Evolutionary conservation across 345 rosid species (phyloP), one percentile per base, ranked within the genome.

Genomic region (Isatis tinctoria): DNA sequence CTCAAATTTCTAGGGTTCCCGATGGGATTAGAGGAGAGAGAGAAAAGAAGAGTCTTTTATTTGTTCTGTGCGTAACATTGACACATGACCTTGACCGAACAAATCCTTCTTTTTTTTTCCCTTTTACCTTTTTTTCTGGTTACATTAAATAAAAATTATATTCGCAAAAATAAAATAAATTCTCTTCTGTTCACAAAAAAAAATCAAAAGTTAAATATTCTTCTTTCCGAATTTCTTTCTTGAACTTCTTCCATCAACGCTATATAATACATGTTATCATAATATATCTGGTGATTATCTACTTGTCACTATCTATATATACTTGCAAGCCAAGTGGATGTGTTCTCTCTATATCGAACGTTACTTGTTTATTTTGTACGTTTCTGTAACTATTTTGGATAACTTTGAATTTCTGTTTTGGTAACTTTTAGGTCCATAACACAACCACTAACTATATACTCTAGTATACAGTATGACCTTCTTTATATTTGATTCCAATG

Each of bases 61-160:
- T 59, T 67, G 32, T 41, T 54, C 72, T 74, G 47, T 71, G 77
- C 63, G 47, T 77, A 64, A 56, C 56, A 71, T 77, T 72, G 69
- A 71, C 80, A 65, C 80, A 70, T 76, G 51, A 48, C 43, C 32
- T 56, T 58, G 24, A 59, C 49, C 49, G 35, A 76, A 69, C 56
- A 40, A 69, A 69, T 61, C 58, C 47, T 68, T 26, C 2, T 8
- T 8, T 8, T 2, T 11, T 4, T 0, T 2, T 13, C 5, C 10
- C 3, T 16, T 60, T 17, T 17, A 33, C 30, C 30, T 6, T 2
- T 27, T 10, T 52, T 16, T 26, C 20, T 37, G 0, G 13, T 20
- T 61, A n/a, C n/a, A 28, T 13, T 18, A 12, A 14, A 45, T 36
- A 36, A n/a, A 10, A 6, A 24, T 40, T 60, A 40, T 51, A 10